A percentile compares a stretch with the other conserved stretches of the same genome.
These are phyloP conservation scores for Arthromyces matolae DNA, from an alignment of 768 basidiomycete species.

Conservation along the genomic window DNA sequence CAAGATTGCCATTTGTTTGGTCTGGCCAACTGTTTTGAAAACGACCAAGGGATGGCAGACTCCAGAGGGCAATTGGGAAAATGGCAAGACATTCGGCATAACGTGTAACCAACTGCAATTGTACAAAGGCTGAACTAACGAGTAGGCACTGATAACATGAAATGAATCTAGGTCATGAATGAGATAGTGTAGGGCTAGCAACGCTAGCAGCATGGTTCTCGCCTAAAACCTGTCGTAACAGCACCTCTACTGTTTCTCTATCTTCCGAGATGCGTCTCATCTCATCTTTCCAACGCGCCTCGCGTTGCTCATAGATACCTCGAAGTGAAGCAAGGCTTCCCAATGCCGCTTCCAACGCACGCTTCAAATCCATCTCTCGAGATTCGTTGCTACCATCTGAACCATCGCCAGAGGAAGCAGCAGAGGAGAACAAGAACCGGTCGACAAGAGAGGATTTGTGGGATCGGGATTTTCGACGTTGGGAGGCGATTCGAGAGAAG, in stretches of 20 bases:
- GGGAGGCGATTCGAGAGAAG: constrained; percentile 58
- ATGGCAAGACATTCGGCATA: too few species aligned
- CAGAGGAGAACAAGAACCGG: constrained; percentile 44
- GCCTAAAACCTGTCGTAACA: constrained; percentile 62
- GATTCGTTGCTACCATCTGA: constrained; percentile 51
- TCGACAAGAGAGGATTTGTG: constrained; percentile 42
- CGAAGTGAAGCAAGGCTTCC: constrained; percentile 63
- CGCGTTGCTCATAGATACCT: constrained; percentile 64
- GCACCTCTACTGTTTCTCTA: constrained; percentile 59
- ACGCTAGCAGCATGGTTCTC: constrained; percentile 14
- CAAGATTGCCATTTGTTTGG: too few species aligned
- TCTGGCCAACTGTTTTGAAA: too few species aligned
- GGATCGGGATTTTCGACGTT: constrained; percentile 46
- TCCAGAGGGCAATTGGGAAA: too few species aligned
- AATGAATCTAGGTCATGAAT: not conserved
- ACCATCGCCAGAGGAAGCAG: constrained; percentile 42
- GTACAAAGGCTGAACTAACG: too few species aligned
- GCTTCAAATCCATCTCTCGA: constrained; percentile 62
- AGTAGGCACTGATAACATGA: not conserved
- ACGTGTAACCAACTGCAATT: too few species aligned
- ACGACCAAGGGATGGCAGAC: too few species aligned
- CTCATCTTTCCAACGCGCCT: constrained; percentile 68
- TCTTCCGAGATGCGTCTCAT: constrained; percentile 64
- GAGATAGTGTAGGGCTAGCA: not conserved
- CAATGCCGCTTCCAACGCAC: constrained; percentile 64